These are phyloP conservation scores for Entomortierella lignicola DNA, from an alignment of 192 early-diverging fungal genomes.

Conservation along the genomic window DNA sequence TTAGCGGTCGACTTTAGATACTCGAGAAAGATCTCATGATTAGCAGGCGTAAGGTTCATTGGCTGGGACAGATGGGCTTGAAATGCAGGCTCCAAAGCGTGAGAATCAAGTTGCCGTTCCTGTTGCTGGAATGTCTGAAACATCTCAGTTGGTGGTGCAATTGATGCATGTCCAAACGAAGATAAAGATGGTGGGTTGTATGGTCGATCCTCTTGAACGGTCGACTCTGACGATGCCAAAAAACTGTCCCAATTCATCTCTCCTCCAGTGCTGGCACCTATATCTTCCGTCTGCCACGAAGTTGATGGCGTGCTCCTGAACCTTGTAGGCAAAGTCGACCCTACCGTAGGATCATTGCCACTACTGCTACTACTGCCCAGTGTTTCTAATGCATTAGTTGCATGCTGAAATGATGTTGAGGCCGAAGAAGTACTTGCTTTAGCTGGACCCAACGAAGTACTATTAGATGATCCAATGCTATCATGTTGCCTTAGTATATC, in stretches of 20 bases:
- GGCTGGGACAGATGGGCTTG: constrained; percentile 30
- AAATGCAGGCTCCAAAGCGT: not conserved
- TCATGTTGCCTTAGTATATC: constrained; percentile 16
- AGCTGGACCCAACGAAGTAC: not conserved
- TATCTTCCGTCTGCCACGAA: not conserved
- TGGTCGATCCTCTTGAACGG: constrained; percentile 15
- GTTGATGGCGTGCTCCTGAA: constrained; percentile 13
- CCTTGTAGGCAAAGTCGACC: not conserved
- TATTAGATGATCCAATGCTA: constrained; percentile 7
- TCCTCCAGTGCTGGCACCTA: not conserved
- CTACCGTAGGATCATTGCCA: not conserved
- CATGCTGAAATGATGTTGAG: constrained; percentile 33
- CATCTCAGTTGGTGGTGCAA: not conserved
- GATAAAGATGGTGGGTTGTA: constrained; percentile 35
- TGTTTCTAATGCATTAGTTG: constrained; percentile 30
- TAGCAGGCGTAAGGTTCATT: constrained; percentile 47
- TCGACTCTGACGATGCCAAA: constrained; percentile 39
- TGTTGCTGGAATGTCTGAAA: constrained; percentile 1
- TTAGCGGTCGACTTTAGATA: constrained; percentile 42
- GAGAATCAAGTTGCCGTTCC: not conserved
- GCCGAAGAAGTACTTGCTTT: constrained; percentile 18
- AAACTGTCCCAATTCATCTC: constrained; percentile 48
- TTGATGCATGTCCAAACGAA: not conserved
- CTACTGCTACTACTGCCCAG: constrained; percentile 2
- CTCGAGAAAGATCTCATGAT: constrained; percentile 47